Evolutionary conservation across 495 filamentous ascomycete species (phyloP).

Genomic region (Podospora anserina): DNA sequence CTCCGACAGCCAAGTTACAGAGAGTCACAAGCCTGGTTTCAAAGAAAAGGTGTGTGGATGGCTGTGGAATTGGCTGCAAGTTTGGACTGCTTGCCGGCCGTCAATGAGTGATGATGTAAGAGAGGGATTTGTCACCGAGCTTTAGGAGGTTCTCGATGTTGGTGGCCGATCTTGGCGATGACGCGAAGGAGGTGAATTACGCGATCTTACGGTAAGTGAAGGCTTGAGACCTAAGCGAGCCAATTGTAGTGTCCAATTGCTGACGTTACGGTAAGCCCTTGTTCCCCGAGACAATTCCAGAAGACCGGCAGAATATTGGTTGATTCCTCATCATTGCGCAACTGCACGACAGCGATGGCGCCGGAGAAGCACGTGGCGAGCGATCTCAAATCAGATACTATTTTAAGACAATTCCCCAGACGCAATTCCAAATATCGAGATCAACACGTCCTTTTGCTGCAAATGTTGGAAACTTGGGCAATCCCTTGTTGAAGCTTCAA

Average conservation of each 20-base stretch:
- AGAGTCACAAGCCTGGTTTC: neutral
- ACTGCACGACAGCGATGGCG: neutral
- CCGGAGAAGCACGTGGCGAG: neutral
- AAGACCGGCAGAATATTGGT: neutral
- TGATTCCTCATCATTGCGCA: conserved; percentile 12
- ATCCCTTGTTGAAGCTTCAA: neutral
- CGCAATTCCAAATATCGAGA: neutral
- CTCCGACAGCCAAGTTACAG: neutral
- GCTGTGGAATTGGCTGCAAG: neutral
- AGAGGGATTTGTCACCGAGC: conserved; percentile 7
- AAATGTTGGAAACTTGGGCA: neutral
- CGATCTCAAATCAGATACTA: neutral
- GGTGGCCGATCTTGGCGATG: neutral
- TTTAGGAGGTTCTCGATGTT: neutral
- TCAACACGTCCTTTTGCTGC: neutral
- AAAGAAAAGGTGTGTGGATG: conserved; percentile 4
- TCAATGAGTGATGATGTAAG: conserved; percentile 6
- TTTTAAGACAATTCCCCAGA: neutral
- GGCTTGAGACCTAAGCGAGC: neutral
- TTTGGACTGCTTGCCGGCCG: neutral
- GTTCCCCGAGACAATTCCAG: neutral
- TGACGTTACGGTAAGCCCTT: neutral
- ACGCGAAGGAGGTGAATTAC: neutral
- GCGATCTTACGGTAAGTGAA: neutral
- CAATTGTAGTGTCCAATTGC: neutral